phyloP scores from a whole-genome alignment of 2,329 filamentous ascomycete species.

The Epichloe sibirici region DNA sequence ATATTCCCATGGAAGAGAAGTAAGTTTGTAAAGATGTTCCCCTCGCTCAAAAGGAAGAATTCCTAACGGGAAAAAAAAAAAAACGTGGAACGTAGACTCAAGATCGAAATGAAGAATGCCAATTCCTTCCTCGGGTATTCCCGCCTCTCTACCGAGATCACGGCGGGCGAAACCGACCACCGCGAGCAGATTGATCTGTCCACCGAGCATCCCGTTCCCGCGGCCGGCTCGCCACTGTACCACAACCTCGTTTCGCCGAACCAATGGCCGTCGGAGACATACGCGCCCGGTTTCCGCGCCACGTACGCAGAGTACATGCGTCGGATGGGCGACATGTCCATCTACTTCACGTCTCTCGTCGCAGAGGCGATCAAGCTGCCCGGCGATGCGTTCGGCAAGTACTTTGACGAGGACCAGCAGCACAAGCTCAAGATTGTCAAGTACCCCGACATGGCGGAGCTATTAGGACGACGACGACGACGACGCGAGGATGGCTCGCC shows the following conservation, averaged over 20 bases:
- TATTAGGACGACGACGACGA: conserved; percentile 27
- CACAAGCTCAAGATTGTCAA: conserved; percentile 87
- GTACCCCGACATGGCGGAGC: conserved; percentile 60
- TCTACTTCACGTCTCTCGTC: conserved; percentile 66
- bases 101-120: conserved; percentile 63
- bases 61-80: background rate
- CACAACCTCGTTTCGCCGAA: conserved; percentile 65
- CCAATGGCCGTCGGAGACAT: conserved; percentile 60
- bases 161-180: conserved; percentile 64
- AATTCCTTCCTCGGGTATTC: conserved; percentile 62
- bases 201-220: conserved; percentile 59
- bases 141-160: conserved; percentile 54
- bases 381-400: conserved; percentile 57
- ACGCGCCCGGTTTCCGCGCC: conserved; percentile 54
- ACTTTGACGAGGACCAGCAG: conserved; percentile 64
- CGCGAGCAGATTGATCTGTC: conserved; percentile 81
- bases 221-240: conserved; percentile 51
- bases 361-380: conserved; percentile 73
- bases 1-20: conserved; percentile 66
- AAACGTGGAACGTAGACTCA: conserved; percentile 29
- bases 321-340: conserved; percentile 60
- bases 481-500: conserved; percentile 19
- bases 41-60: background rate
- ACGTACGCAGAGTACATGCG: conserved; percentile 65
- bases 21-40: conserved; percentile 15